Evolutionary conservation across 768 basidiomycete species (phyloP).

Genomic region (Trametopsis cervina): DNA sequence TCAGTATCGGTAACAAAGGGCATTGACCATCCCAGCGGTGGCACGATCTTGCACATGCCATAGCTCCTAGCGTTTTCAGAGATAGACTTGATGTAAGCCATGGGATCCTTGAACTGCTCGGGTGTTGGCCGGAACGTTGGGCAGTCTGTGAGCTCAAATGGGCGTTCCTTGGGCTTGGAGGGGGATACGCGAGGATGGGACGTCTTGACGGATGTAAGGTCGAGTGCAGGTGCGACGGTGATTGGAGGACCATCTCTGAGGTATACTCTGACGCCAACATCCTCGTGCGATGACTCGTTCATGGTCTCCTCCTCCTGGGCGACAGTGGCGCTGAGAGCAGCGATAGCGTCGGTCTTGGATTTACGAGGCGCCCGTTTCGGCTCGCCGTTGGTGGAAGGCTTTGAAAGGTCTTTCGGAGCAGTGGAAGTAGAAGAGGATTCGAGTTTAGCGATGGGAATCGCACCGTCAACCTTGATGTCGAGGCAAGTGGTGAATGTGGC

Average conservation of each 20-base stretch:
- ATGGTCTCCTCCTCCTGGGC: slow-evolving; percentile 40
- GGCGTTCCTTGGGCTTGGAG: slow-evolving; percentile 43
- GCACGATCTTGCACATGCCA: slow-evolving; percentile 95
- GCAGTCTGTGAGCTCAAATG: slow-evolving; percentile 85
- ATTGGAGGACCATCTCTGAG: slow-evolving; percentile 41
- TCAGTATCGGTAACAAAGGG: slow-evolving; percentile 93
- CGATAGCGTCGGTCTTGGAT: slow-evolving; percentile 85
- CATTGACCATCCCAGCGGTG: slow-evolving; percentile 91
- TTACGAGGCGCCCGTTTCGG: slow-evolving; percentile 71
- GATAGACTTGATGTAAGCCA: slow-evolving; percentile 86
- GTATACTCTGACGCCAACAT: slow-evolving; percentile 38
- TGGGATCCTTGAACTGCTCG: slow-evolving; percentile 93
- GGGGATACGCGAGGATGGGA: slow-evolving; percentile 39
- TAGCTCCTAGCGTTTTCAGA: slow-evolving; percentile 61
- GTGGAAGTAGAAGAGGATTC: slow-evolving; percentile 15
- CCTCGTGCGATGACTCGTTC: slow-evolving; percentile 38
- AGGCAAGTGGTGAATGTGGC: slow-evolving; percentile 59
- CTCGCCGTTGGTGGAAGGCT: slow-evolving; percentile 28
- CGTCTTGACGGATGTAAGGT: slow-evolving; percentile 70
- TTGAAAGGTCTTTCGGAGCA: slow-evolving; percentile 27
- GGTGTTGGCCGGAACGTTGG: slow-evolving; percentile 81
- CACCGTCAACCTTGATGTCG: slow-evolving; percentile 72
- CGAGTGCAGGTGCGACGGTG: slow-evolving; percentile 52
- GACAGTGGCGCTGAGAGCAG: slow-evolving; percentile 65
- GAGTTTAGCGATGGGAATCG: slow-evolving; percentile 47